phyloP scores from a whole-genome alignment of 2,329 filamentous ascomycete genomes.

The Arthrobotrys megalospora region DNA sequence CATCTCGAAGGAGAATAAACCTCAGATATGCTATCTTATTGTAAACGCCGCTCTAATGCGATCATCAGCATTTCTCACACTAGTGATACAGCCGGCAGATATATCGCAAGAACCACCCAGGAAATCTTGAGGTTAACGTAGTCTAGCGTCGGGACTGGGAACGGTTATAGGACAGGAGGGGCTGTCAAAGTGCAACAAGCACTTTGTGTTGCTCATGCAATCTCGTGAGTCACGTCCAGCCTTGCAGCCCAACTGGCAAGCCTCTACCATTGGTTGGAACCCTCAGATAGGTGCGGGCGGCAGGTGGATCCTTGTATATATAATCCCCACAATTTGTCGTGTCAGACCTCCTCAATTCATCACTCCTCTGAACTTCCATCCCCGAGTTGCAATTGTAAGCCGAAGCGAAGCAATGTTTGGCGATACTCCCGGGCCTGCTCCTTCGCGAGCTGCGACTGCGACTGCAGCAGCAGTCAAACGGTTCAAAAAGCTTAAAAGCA shows the following conservation, averaged over 20 bases:
- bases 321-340: conserved; percentile 24
- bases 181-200: neutral
- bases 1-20: no score
- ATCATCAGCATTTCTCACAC: no score
- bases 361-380: neutral
- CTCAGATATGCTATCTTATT: no score
- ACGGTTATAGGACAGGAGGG: neutral
- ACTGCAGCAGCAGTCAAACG: neutral
- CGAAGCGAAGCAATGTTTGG: neutral
- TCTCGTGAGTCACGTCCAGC: conserved; percentile 20
- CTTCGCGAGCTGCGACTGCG: neutral
- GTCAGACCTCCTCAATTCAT: conserved; percentile 17
- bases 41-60: no score
- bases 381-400: neutral
- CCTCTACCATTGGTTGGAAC: conserved; percentile 6
- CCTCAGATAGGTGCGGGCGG: neutral
- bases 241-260: conserved; percentile 13
- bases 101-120: no score
- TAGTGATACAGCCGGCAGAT: no score
- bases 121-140: no score
- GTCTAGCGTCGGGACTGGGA: no score
- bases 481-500: neutral
- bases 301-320: conserved; percentile 31
- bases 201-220: conserved; percentile 4
- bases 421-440: conserved; percentile 2